These are phyloP conservation scores for Yamadazyma dendronema DNA, from an alignment of 1,139 yeast species.

Conservation along the genomic window DNA sequence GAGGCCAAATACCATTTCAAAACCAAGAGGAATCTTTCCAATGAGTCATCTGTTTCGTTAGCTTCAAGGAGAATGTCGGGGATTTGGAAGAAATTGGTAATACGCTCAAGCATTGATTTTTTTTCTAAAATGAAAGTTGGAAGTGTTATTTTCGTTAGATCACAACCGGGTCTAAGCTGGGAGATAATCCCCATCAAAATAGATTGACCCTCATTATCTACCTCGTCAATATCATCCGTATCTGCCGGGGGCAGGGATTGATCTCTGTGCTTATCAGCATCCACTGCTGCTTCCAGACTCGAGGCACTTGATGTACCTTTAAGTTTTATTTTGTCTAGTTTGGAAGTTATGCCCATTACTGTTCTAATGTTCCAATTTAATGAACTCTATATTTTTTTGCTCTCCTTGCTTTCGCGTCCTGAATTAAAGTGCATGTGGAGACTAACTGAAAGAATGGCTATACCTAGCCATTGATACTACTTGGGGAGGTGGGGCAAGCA, in stretches of 20 bases:
- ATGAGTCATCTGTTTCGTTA: slow-evolving; percentile 53
- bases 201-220: slow-evolving; percentile 85
- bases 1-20: slow-evolving; percentile 89
- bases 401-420: too few species aligned
- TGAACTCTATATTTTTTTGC: too few species aligned
- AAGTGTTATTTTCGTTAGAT: slow-evolving; percentile 81
- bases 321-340: too few species aligned
- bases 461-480: too few species aligned
- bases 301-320: too few species aligned
- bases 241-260: not conserved
- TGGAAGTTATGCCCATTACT: too few species aligned
- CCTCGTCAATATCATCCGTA: slow-evolving; percentile 72
- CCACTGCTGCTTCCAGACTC: too few species aligned
- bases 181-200: slow-evolving; percentile 83
- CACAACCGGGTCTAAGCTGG: slow-evolving; percentile 91
- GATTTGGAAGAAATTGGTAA: slow-evolving; percentile 83
- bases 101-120: slow-evolving; percentile 93
- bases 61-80: slow-evolving; percentile 77
- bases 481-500: too few species aligned
- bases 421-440: too few species aligned
- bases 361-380: too few species aligned
- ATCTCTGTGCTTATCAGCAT: too few species aligned
- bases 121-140: slow-evolving; percentile 95
- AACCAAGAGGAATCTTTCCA: slow-evolving; percentile 68
- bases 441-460: too few species aligned